Base-by-base conservation (phyloP, 2,329 filamentous ascomycete species). In the Atkinsonella hypoxylon region DNA sequence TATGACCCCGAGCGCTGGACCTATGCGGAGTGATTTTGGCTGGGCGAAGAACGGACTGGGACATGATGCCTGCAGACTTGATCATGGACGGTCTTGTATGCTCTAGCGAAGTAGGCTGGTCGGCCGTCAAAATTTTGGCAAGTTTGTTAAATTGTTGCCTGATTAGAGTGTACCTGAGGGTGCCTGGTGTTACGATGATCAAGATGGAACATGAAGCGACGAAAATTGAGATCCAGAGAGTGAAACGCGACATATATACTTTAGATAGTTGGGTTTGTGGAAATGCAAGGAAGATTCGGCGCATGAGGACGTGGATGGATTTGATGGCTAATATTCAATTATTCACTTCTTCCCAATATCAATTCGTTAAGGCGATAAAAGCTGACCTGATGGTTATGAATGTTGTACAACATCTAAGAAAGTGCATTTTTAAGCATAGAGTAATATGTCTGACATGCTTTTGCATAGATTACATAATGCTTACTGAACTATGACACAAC, bases 1-100 rank as follows among this genome's bases (percentile, higher is more conserved):
- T 78, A 66, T 90, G 85, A 32, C 89, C 89, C 48, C 89, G 79
- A 43, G 78, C 74, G 53, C 75, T 72, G 58, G 86, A 93, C 52
- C 79, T 81, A 56, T 89, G 86, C 49, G 84, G 83, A 38, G 78
- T 79, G 70, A 94, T 85, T 61, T 85, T 87, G 59, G 82, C 82
- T 67, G 85, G 77, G 38, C 74, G 67, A 54, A 85, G 78, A 48
- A 57, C 53, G 39, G 77, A 70, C 65, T 79, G 81, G 50, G 80
- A 75, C 79, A 85, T 84, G 59, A 70, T 70, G 58, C 64, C 70
- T 55, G 57, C 58, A 9, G 62, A 48, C 56, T 70, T 75, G 60
- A 65, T 57, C 63, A 66, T 67, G 36, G 56, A 56, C 9, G 50
- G 4, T 58, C 52, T 36, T 50, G 42, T 32, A 41, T 26, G 8